Evolutionary conservation across 1,284 basidiomycete genomes (phyloP).

Genomic region (Naganishia sp.): DNA sequence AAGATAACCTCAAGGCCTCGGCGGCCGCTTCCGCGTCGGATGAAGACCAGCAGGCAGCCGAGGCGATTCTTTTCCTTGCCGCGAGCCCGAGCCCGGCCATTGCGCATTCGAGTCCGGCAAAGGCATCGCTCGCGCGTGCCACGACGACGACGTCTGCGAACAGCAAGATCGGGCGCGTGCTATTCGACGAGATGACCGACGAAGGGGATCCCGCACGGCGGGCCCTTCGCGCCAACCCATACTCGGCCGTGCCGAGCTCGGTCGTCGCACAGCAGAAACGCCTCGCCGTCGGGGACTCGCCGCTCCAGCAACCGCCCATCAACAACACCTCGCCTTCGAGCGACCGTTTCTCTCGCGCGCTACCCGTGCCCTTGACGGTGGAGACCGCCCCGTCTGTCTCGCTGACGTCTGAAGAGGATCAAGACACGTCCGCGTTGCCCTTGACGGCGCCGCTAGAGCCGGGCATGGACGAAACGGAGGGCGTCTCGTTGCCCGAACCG

Average conservation of each 20-base stretch:
- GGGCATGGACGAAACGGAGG: background rate
- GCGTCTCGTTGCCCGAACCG: background rate
- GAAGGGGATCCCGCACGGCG: background rate
- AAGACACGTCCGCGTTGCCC: background rate
- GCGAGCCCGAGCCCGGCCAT: slow-evolving; percentile 25
- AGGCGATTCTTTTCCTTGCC: slow-evolving; percentile 23
- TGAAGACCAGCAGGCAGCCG: slow-evolving; percentile 25
- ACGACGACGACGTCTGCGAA: background rate
- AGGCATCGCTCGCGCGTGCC: slow-evolving; percentile 7
- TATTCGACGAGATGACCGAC: slow-evolving; percentile 14
- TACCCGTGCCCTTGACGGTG: slow-evolving; percentile 1
- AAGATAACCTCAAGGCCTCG: slow-evolving; percentile 24
- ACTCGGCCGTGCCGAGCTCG: slow-evolving; percentile 1
- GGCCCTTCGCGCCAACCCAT: background rate
- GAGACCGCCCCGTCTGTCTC: background rate
- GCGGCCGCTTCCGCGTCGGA: slow-evolving; percentile 11
- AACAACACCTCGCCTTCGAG: slow-evolving; percentile 21
- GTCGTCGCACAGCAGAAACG: slow-evolving; percentile 7
- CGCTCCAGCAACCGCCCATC: slow-evolving; percentile 23
- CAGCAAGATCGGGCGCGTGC: slow-evolving; percentile 12
- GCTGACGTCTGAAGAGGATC: background rate
- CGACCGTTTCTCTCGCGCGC: slow-evolving; percentile 8
- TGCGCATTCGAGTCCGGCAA: slow-evolving; percentile 24
- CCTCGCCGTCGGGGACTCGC: slow-evolving; percentile 9
- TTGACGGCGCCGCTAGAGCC: slow-evolving; percentile 7